Percentiles rank a stretch among this genome's conserved stretches.
phyloP scores from a whole-genome alignment of 768 basidiomycete genomes.

The Hericium erinaceus region DNA sequence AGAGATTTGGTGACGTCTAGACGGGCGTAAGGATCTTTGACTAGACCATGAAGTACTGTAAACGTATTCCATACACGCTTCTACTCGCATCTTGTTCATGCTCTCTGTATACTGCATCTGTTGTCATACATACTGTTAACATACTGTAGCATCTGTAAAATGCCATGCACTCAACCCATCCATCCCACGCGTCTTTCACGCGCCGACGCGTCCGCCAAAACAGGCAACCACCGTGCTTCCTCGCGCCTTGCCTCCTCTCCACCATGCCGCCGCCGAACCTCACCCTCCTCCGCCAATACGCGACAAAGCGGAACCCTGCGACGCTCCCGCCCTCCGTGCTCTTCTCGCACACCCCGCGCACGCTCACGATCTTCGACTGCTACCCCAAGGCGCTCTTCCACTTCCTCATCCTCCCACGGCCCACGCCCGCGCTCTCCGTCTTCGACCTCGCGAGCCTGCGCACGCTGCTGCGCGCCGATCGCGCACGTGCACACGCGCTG shows the following conservation, averaged over 20 bases:
- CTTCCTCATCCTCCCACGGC: slow-evolving; percentile 73
- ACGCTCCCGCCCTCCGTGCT: slow-evolving; percentile 51
- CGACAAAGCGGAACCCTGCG: slow-evolving; percentile 35
- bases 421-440: slow-evolving; percentile 25
- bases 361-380: slow-evolving; percentile 63
- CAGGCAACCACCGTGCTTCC: not conserved
- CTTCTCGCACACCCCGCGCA: slow-evolving; percentile 43
- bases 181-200: not conserved
- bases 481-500: slow-evolving; percentile 36
- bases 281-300: slow-evolving; percentile 55
- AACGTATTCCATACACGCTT: no score
- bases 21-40: not conserved
- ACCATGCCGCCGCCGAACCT: slow-evolving; percentile 18
- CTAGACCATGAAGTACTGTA: no score
- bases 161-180: no score
- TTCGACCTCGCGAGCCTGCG: slow-evolving; percentile 44
- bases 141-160: not conserved
- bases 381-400: slow-evolving; percentile 85
- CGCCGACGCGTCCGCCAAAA: not conserved
- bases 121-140: not conserved
- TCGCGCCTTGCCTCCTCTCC: not conserved
- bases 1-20: slow-evolving; percentile 7
- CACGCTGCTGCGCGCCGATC: slow-evolving; percentile 42
- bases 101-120: not conserved
- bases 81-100: not conserved